These are phyloP conservation scores for Microbotryomycetes sp. DNA, from an alignment of 1,284 basidiomycete genomes.

Conservation along the genomic window DNA sequence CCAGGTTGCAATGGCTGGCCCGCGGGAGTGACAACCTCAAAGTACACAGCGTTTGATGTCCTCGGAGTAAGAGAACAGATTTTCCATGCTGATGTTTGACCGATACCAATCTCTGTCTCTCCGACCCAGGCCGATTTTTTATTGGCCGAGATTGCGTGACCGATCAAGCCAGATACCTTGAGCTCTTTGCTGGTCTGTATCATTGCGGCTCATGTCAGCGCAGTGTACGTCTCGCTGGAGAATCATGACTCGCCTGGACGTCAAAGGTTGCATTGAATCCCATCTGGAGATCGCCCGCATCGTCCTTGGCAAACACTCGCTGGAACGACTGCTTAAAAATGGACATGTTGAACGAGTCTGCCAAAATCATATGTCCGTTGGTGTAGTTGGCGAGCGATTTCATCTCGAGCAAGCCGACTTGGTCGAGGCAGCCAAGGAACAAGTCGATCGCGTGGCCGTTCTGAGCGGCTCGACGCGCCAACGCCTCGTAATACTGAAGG, in stretches of 20 bases:
- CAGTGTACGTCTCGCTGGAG: neutral
- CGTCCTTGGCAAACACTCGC: slow-evolving; percentile 87
- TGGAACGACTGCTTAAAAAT: slow-evolving; percentile 99
- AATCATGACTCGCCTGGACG: slow-evolving; percentile 60
- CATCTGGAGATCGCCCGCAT: slow-evolving; percentile 87
- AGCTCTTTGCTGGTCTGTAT: slow-evolving; percentile 92
- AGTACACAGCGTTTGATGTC: slow-evolving; percentile 89
- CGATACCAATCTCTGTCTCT: slow-evolving; percentile 98
- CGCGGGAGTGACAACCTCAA: slow-evolving; percentile 98
- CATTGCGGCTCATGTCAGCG: neutral
- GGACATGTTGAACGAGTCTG: slow-evolving; percentile 95
- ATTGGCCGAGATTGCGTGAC: slow-evolving; percentile 92
- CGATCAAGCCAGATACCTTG: slow-evolving; percentile 95
- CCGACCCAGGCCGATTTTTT: slow-evolving; percentile 96
- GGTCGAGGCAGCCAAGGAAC: slow-evolving; percentile 95
- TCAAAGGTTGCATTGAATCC: slow-evolving; percentile 99
- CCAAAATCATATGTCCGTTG: slow-evolving; percentile 91
- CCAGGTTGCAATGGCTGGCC: slow-evolving; percentile 87
- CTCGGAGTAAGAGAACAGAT: slow-evolving; percentile 83
- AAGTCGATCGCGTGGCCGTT: slow-evolving; percentile 94
- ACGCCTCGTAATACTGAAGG: slow-evolving; percentile 81
- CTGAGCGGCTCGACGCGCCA: slow-evolving; percentile 87
- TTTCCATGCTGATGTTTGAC: slow-evolving; percentile 99
- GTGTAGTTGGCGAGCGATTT: slow-evolving; percentile 90
- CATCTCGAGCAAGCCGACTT: slow-evolving; percentile 97